Conservation (phyloP, 2,329 filamentous ascomycete genomes). For the Emmonsiellopsis sp. region DNA sequence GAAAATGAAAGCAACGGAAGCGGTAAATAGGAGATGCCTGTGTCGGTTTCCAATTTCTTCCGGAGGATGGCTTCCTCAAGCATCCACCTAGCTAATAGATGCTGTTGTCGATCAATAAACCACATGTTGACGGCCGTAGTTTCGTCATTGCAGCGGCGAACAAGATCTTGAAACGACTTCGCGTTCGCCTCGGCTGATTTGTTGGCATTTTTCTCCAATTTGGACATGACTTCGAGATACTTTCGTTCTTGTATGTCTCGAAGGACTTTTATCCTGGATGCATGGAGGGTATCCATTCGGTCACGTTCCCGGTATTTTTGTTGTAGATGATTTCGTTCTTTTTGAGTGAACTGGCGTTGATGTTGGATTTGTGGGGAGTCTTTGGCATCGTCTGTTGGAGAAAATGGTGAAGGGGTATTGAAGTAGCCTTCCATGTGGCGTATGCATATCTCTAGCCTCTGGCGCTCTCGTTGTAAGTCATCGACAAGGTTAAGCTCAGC, state of each 20-base stretch:
- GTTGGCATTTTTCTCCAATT: slow-evolving; percentile 32
- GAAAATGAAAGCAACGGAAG: slow-evolving; percentile 30
- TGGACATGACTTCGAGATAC: slow-evolving; percentile 29
- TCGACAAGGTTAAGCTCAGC: slow-evolving; percentile 37
- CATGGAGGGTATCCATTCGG: slow-evolving; percentile 35
- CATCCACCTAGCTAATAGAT: slow-evolving; percentile 31
- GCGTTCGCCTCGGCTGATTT: slow-evolving; percentile 25
- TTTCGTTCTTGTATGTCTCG: slow-evolving; percentile 37
- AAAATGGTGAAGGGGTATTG: slow-evolving; percentile 27
- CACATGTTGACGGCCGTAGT: slow-evolving; percentile 22
- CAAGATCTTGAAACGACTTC: slow-evolving; percentile 24
- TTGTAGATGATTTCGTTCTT: slow-evolving; percentile 35
- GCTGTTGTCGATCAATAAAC: slow-evolving; percentile 26
- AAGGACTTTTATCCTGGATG: slow-evolving; percentile 38
- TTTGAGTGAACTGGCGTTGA: slow-evolving; percentile 29
- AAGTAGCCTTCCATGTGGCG: slow-evolving; percentile 42
- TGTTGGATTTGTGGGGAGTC: slow-evolving; percentile 11
- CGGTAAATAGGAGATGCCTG: slow-evolving; percentile 28
- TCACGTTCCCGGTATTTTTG: slow-evolving; percentile 36
- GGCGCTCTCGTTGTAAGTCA: slow-evolving; percentile 36
- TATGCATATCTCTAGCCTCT: slow-evolving; percentile 34
- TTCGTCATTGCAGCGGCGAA: slow-evolving; percentile 25
- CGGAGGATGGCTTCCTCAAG: slow-evolving; percentile 35
- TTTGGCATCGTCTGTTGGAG: slow-evolving; percentile 10
- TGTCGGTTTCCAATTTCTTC: slow-evolving; percentile 28